These are phyloP conservation scores for Vicia villosa DNA, from an alignment of 306 rosid genomes.

Conservation along the genomic window DNA sequence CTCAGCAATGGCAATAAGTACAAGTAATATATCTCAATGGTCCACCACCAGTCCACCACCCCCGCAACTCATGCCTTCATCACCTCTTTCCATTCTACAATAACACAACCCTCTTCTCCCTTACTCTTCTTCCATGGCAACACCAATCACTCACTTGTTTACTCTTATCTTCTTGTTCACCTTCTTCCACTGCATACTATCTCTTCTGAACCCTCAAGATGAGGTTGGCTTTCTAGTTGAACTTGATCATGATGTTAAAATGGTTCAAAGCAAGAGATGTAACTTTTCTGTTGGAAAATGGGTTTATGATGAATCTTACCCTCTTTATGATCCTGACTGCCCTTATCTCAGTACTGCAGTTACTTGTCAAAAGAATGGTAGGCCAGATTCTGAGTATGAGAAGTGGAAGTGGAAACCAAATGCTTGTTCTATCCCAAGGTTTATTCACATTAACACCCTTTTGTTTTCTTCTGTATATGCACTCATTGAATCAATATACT, in stretches of 20 bases:
- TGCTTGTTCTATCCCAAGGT: constrained; percentile 76
- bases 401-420: constrained; percentile 87
- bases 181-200: constrained; percentile 39
- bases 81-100: constrained; percentile 31
- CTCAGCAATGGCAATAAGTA: constrained; percentile 21
- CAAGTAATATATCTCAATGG: constrained; percentile 32
- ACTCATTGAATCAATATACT: no score
- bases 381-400: constrained; percentile 87
- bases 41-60: constrained; percentile 34
- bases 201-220: constrained; percentile 42
- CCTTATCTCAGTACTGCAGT: constrained; percentile 78
- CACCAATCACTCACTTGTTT: constrained; percentile 37
- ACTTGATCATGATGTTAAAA: constrained; percentile 49
- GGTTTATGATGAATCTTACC: constrained; percentile 81
- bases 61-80: constrained; percentile 65
- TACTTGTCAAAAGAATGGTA: constrained; percentile 78
- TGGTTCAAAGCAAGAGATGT: constrained; percentile 58
- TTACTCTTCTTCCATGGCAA: constrained; percentile 51
- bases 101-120: background rate
- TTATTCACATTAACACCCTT: background rate
- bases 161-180: constrained; percentile 36
- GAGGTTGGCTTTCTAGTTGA: constrained; percentile 54
- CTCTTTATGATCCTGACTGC: constrained; percentile 73
- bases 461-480: background rate
- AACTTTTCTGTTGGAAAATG: constrained; percentile 73